These are phyloP conservation scores for Carnegiea gigantea DNA, from an alignment of 179 eudicot genomes.

Conservation along the genomic window DNA sequence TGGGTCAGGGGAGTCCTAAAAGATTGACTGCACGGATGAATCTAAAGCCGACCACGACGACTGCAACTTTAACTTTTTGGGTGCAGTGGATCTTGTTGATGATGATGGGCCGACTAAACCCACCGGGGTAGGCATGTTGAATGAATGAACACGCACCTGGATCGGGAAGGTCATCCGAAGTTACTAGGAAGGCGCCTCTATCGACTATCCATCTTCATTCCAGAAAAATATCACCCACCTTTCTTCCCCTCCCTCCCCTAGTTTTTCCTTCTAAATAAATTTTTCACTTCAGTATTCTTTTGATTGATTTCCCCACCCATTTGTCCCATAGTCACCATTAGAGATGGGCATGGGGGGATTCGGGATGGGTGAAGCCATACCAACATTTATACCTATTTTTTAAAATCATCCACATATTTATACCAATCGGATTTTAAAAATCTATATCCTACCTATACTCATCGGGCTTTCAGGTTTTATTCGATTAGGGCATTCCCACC, in stretches of 20 bases:
- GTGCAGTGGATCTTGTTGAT: no score
- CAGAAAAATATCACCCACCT: background rate
- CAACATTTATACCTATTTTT: no score
- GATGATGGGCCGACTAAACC: background rate
- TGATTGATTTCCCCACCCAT: background rate
- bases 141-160: background rate
- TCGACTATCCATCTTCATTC: background rate
- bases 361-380: no score
- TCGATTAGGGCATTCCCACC: no score
- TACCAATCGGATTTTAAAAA: no score
- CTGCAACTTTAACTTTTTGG: no score
- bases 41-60: background rate
- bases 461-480: no score
- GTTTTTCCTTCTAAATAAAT: background rate
- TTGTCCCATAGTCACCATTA: background rate
- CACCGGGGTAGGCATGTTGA: constrained; percentile 5
- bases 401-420: no score
- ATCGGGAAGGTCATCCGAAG: background rate
- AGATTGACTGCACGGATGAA: background rate
- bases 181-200: background rate
- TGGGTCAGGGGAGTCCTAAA: background rate
- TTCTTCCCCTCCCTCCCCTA: background rate
- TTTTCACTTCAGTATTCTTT: background rate
- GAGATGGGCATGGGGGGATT: no score
- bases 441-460: no score